Base-by-base conservation (phyloP, 345 rosid species). In the Reutealis trisperma region DNA sequence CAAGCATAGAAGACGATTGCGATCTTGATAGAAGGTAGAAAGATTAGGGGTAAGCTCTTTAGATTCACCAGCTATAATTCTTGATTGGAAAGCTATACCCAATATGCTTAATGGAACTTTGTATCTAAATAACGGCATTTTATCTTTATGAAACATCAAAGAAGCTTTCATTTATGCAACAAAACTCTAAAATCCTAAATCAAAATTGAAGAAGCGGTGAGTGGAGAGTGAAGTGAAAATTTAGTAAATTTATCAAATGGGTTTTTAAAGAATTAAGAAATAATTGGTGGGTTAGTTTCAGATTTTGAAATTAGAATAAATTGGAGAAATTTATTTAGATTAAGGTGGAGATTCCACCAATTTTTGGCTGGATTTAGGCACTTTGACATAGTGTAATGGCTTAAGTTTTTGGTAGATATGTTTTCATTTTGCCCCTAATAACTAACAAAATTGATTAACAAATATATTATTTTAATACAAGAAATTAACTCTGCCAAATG, bases 51-150 rank as follows among this genome's bases (percentile, higher is more conserved):
- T 82, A 24, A 96, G 93, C 79, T 96, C 99, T 63, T 85, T 90
- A 22, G 97, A 82, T 64, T 93, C 97, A 51, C 98, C 99, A 75
- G 98, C 98, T 44, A 93, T 86, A 75, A 96, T 79, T 25, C 97
- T 96, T 0, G 99, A 96, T 72, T 91, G 97, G 82, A 96, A 96
- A 5, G 99, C 97, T 4, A 93, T 57, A 14, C 98, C 98, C 47
- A 89, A 70, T 32, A 95, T 87, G 81, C 84, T 92, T 16, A 93
- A 79, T 21, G 99, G 99, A 27, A 93, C 88, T 54, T 95, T 93
- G 32, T 96, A 97, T 77, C 97, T 83, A 62, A 92, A 74, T 0
- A 96, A 78, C 11, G 98, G 97, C 84, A 87, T 93, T 63, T 88
- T 87, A 63, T 96, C 98, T 42, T 96, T 94, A 0, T 98, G 93